Evolutionary conservation across 2,329 filamentous ascomycete genomes (phyloP).

Genomic region (Dryadomyces quercus-mongolicae): DNA sequence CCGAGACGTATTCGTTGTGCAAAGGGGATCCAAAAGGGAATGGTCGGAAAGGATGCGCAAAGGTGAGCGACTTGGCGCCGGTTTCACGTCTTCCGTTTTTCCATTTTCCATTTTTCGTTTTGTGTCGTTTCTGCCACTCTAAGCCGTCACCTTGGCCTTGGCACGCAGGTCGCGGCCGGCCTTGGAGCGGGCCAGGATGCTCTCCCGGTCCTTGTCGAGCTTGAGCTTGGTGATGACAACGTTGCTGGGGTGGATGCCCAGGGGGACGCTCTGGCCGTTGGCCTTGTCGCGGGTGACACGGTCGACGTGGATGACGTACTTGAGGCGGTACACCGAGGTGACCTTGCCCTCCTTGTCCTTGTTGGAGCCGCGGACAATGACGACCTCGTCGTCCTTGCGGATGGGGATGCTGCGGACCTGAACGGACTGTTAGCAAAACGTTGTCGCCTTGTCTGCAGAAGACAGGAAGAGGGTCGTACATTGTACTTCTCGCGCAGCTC

Average conservation of each 20-base stretch:
- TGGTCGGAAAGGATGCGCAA: not conserved
- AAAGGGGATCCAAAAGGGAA: not conserved
- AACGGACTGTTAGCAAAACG: not conserved
- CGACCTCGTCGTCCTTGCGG: slow-evolving; percentile 95
- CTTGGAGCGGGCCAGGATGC: slow-evolving; percentile 77
- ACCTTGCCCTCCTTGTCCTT: slow-evolving; percentile 99
- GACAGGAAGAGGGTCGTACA: slow-evolving; percentile 43
- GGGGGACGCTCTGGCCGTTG: slow-evolving; percentile 88
- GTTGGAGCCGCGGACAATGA: slow-evolving; percentile 82
- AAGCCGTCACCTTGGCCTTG: slow-evolving; percentile 55
- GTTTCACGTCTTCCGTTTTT: not conserved
- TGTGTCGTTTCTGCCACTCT: not conserved
- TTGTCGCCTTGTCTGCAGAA: not conserved
- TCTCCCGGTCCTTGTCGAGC: slow-evolving; percentile 90
- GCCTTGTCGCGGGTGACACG: slow-evolving; percentile 94
- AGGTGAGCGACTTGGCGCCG: no score
- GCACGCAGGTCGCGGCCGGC: slow-evolving; percentile 62
- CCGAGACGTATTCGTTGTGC: not conserved
- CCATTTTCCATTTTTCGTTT: not conserved
- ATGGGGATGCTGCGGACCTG: slow-evolving; percentile 92
- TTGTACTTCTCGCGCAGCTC: slow-evolving; percentile 99
- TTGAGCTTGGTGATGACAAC: slow-evolving; percentile 98
- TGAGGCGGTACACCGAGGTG: slow-evolving; percentile 94
- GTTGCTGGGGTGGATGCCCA: slow-evolving; percentile 93
- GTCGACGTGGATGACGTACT: slow-evolving; percentile 96